Base-by-base conservation (phyloP, 1,284 basidiomycete species). In the Tilletia indica region DNA sequence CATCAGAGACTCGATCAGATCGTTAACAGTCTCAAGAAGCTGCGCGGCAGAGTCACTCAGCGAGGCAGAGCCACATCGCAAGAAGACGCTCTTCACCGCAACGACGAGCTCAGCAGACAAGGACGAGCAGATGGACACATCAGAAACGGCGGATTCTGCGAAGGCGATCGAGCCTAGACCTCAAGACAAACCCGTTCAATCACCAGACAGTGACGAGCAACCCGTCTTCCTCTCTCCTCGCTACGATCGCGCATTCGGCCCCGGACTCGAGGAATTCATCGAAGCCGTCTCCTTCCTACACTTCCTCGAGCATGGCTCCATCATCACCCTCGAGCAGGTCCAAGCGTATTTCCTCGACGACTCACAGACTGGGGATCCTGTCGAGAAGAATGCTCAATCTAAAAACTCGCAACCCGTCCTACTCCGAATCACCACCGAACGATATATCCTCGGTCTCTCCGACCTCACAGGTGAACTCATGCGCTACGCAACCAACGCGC, bases 401-500 rank as follows among this genome's bases (percentile, higher is more conserved):
- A 45, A 8, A 8, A 4, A 36, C 45, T 36, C 48, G n/a, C 21
- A 21, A 42, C 25, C 48, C 11, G 54, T 70, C 34, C n/a, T 67
- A 11, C 56, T 77, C 14, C 72, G 64, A 42, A 47, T 82, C 31
- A 87, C 92, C 2, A 83, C 89, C 36, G 89, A 91, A 69, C 94
- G 97, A 79, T 98, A 97, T 83, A 87, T 97, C 16, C 89, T 98
- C 1, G 96, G 96, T 16, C 86, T 97, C 39, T 94, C 93, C 1
- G 96, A 99, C 84, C 87, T 99, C 45, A 97, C 94, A 0, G 96
- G 96, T 56, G 96, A 98, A 85, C 89, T 96, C n/a, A 98, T 98
- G 96, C 89, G 96, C 48, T 92, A 91, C 75, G 93, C 94, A 3
- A 97, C 79, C 67, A 83, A 84, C 64, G 75, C 79, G 5, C 77